These are phyloP conservation scores for Globisporangium polare DNA, from an alignment of 352 stramenopile genomes.

Conservation along the genomic window DNA sequence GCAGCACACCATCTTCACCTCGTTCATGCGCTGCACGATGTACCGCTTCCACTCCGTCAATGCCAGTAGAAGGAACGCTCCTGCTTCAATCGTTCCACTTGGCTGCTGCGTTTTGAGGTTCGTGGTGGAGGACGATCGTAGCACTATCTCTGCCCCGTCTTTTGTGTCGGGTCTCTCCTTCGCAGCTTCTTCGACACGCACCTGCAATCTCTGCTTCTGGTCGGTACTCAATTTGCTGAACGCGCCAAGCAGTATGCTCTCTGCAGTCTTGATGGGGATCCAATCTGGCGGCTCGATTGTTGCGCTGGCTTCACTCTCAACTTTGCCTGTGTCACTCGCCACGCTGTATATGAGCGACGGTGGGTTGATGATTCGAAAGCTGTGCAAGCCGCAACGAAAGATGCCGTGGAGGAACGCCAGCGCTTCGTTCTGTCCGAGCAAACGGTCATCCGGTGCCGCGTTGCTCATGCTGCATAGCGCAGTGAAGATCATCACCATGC, in stretches of 20 bases:
- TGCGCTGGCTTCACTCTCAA: not conserved
- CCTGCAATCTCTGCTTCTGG: constrained; percentile 38
- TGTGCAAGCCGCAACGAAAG: constrained; percentile 57
- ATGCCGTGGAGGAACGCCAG: constrained; percentile 55
- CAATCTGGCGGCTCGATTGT: constrained; percentile 22
- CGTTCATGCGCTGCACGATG: constrained; percentile 62
- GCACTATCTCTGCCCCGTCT: not conserved
- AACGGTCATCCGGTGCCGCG: constrained; percentile 43
- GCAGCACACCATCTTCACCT: constrained; percentile 58
- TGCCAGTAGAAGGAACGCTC: constrained; percentile 52
- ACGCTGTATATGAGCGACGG: not conserved
- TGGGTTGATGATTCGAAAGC: constrained; percentile 47
- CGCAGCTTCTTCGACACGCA: constrained; percentile 30
- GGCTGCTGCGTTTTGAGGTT: constrained; percentile 9
- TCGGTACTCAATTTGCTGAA: constrained; percentile 47
- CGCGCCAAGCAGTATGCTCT: constrained; percentile 43
- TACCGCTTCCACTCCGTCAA: constrained; percentile 71
- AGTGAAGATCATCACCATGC: constrained; percentile 58
- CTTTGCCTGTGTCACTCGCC: not conserved
- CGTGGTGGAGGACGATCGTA: not conserved
- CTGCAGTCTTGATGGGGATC: constrained; percentile 28
- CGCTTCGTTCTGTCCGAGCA: constrained; percentile 70
- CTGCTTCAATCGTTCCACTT: constrained; percentile 31
- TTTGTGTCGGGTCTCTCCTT: not conserved
- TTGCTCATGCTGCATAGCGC: constrained; percentile 71